phyloP scores from a whole-genome alignment of 169 alveolate species.

The Amoebophrya sp. region DNA sequence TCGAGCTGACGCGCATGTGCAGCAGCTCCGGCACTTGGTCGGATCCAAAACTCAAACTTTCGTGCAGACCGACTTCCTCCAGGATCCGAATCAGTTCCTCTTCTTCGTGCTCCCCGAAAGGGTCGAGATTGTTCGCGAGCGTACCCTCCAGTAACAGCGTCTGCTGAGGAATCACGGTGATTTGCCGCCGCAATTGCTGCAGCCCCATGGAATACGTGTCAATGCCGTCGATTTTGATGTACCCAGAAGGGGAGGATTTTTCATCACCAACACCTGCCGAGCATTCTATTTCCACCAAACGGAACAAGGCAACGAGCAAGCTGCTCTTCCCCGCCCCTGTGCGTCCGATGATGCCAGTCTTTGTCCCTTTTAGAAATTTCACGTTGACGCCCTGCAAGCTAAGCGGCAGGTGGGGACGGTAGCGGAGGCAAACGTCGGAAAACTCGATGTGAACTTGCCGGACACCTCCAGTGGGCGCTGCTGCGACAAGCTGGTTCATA shows the following conservation, averaged over 20 bases:
- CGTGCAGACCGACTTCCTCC: not conserved
- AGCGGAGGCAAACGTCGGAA: conserved; percentile 40
- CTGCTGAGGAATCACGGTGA: not conserved
- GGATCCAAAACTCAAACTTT: not conserved
- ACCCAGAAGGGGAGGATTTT: not conserved
- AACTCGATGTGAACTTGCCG: conserved; percentile 49
- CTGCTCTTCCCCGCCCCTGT: conserved; percentile 81
- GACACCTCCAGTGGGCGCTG: too few relatives aligned
- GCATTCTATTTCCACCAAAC: conserved; percentile 49
- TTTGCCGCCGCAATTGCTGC: not conserved
- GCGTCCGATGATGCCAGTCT: conserved; percentile 75
- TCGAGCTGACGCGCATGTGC: not conserved
- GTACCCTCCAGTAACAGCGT: not conserved
- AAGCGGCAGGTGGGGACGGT: conserved; percentile 47
- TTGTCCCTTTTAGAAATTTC: conserved; percentile 52
- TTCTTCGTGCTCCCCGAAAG: not conserved
- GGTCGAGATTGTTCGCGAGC: not conserved
- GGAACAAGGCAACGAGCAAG: conserved; percentile 56
- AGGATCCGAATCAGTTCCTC: not conserved
- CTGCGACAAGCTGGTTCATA: too few relatives aligned
- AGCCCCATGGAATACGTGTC: not conserved
- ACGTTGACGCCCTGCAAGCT: conserved; percentile 55
- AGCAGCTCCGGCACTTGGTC: not conserved
- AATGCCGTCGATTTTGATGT: not conserved
- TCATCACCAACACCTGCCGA: not conserved